Base-by-base conservation (phyloP, 208 protist genomes). In the Leishmania lainsoni region DNA sequence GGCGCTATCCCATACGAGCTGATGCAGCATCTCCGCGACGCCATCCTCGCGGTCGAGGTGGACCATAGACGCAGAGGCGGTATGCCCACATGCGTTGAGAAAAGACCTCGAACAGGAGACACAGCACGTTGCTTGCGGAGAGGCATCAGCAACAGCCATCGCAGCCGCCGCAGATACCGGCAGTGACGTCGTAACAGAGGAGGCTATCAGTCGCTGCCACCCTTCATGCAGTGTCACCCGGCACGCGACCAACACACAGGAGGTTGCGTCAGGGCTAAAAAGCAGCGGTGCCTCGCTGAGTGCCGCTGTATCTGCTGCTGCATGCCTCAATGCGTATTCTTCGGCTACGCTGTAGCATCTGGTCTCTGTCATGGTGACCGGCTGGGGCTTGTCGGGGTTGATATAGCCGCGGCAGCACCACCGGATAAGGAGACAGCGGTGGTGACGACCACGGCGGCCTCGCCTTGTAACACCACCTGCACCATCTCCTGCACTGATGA, bases 211-310 rank as follows among this genome's bases (percentile, higher is more conserved):
- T 20, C 22, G 14, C 12, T 14, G 9, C 76, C 17, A n/a, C 51
- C 26, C 32, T 22, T 84, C 84, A 61, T 92, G 86, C 26, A 93
- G 75, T 0, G 78, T 77, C 0, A 93, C 85, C 0, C 91, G 86
- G 45, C 91, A 94, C 17, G 89, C 89, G 22, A 92, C 86, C 6
- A 91, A 49, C n/a, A 85, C 85, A 80, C 89, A 94, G 5, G 89
- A 93, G 16, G 91, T 93, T 12, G 88, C 89, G 56, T 94, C 89
- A 14, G 85, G 81, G 29, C 89, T 91, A 70, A 92, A 79, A 2
- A 93, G 22, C 61, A 92, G 90, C 74, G 75, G 63, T 49, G 70
- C 56, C 61, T 71, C 61, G 42, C 71, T 14, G 52, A 80, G 71
- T 5, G 68, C 39, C 22, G 3, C 68, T 17, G 1, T 48, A 39